These are phyloP conservation scores for Uronychia setigera DNA, from an alignment of 73 alveolate species.

Conservation along the genomic window DNA sequence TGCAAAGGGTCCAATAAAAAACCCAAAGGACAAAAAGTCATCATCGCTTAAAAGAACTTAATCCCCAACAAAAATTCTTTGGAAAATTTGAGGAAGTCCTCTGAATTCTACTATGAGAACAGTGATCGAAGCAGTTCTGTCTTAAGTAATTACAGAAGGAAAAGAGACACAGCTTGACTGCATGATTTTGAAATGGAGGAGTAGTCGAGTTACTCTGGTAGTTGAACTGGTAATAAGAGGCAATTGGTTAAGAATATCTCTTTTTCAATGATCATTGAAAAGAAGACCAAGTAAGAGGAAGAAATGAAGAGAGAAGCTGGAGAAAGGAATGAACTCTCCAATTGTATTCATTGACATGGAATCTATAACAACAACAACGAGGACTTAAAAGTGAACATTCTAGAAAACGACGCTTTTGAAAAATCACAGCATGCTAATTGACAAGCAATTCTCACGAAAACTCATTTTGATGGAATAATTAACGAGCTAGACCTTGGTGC, in stretches of 20 bases:
- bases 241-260: background rate
- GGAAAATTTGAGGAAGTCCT: background rate
- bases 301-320: background rate
- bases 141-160: background rate
- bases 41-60: background rate
- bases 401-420: background rate
- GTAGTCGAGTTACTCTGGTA: background rate
- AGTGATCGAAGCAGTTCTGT: background rate
- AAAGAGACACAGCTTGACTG: too few relatives aligned
- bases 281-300: background rate
- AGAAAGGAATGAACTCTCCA: too few relatives aligned
- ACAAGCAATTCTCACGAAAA: background rate
- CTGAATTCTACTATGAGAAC: background rate
- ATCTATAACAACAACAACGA: too few relatives aligned
- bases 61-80: background rate
- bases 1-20: too few relatives aligned
- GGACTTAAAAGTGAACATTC: too few relatives aligned
- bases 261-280: background rate
- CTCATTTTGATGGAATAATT: background rate
- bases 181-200: background rate
- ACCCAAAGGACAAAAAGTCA: background rate
- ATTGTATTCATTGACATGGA: too few relatives aligned
- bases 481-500: background rate
- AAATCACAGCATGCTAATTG: background rate
- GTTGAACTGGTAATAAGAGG: background rate